Percentiles rank a stretch among this genome's conserved stretches.
Conservation (phyloP, 2,329 filamentous ascomycete species). For the Cladosporium oxysporum region DNA sequence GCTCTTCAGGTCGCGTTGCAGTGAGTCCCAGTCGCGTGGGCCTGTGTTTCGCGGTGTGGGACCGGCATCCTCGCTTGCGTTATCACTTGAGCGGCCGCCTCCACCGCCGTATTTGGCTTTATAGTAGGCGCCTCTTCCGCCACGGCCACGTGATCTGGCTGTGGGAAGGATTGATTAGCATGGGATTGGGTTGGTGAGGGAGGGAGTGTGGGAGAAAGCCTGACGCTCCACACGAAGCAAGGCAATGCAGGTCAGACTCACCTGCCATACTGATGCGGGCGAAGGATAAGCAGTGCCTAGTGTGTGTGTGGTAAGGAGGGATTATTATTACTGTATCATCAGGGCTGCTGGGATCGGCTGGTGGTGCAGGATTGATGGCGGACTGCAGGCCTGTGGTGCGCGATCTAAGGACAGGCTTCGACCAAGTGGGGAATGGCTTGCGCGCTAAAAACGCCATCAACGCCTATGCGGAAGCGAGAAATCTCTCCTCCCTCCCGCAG, state of each 20-base stretch:
- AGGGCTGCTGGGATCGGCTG: neutral
- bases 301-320: too few species aligned
- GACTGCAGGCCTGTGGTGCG: neutral
- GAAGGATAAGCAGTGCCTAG: too few species aligned
- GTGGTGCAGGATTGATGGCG: neutral
- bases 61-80: conserved; percentile 4
- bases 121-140: conserved; percentile 36
- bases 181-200: neutral
- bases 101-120: conserved; percentile 33
- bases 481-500: neutral
- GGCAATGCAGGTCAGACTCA: conserved; percentile 10
- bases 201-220: neutral
- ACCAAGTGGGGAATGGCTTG: conserved; percentile 8
- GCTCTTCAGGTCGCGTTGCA: conserved; percentile 28
- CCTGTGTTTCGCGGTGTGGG: neutral
- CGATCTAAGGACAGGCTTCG: neutral
- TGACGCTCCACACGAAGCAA: too few species aligned
- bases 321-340: neutral
- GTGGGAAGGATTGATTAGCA: conserved; percentile 22
- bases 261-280: conserved; percentile 22
- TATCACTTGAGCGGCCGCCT: conserved; percentile 20
- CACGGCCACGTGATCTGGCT: conserved; percentile 24
- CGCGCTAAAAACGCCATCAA: neutral
- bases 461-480: neutral
- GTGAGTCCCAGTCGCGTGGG: conserved; percentile 28